A percentile compares a stretch with the other conserved stretches of the same genome.
phyloP scores from a whole-genome alignment of 2,329 filamentous ascomycete species.

The Fusarium stilboides region DNA sequence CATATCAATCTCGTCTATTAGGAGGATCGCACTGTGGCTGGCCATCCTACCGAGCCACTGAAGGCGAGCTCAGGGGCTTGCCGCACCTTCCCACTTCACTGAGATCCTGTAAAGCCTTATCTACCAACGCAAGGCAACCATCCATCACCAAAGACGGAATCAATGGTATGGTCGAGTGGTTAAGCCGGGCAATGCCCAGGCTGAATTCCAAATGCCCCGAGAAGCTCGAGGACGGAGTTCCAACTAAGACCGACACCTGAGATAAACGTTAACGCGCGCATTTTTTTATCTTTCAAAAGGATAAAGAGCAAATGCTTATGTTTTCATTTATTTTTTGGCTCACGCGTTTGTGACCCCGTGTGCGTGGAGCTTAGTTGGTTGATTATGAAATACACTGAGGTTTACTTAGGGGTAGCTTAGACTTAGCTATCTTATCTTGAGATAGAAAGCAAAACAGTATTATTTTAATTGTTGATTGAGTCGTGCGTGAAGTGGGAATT shows the following conservation, averaged over 20 bases:
- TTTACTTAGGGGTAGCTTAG: too few species aligned
- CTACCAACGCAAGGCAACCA: background rate
- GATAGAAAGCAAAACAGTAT: too few species aligned
- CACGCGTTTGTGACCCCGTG: too few species aligned
- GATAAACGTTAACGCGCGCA: slow-evolving; percentile 5
- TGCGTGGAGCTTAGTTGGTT: too few species aligned
- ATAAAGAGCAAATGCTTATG: too few species aligned
- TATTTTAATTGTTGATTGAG: too few species aligned
- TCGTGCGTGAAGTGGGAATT: too few species aligned
- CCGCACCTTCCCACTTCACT: background rate
- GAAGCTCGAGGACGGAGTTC: background rate
- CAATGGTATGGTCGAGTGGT: slow-evolving; percentile 6
- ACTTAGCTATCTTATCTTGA: too few species aligned
- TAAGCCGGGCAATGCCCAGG: background rate
- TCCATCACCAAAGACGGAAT: background rate
- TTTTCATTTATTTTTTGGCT: too few species aligned
- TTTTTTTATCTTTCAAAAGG: too few species aligned
- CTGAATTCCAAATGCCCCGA: background rate
- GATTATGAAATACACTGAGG: too few species aligned
- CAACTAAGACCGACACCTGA: background rate
- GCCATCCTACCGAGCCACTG: background rate
- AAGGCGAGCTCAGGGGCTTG: background rate
- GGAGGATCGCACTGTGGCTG: background rate
- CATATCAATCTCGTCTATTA: too few species aligned
- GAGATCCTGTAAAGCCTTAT: background rate